phyloP scores from a whole-genome alignment of 2,329 filamentous ascomycete species.

The Aspergillus sp. region DNA sequence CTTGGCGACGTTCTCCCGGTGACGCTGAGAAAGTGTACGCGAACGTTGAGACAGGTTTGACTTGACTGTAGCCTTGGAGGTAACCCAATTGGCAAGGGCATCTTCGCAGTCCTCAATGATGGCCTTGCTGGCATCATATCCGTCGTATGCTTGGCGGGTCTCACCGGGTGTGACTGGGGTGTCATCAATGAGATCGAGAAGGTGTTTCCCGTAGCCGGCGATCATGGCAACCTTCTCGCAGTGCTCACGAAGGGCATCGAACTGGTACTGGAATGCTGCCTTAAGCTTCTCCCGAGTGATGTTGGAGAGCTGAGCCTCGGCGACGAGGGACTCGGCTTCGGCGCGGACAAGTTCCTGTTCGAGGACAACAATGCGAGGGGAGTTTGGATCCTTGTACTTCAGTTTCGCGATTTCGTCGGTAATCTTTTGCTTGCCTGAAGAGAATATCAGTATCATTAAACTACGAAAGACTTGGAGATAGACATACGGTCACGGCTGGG shows the following conservation, averaged over 20 bases:
- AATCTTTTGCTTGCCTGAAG: slow-evolving; percentile 92
- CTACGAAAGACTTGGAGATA: neutral
- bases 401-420: slow-evolving; percentile 97
- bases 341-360: slow-evolving; percentile 98
- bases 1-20: slow-evolving; percentile 68
- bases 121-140: slow-evolving; percentile 95
- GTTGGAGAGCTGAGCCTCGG: slow-evolving; percentile 97
- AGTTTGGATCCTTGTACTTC: slow-evolving; percentile 99
- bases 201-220: slow-evolving; percentile 94
- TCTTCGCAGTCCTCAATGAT: slow-evolving; percentile 99
- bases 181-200: slow-evolving; percentile 95
- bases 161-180: slow-evolving; percentile 96
- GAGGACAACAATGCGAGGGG: slow-evolving; percentile 92
- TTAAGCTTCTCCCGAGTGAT: slow-evolving; percentile 99
- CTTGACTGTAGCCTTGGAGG: slow-evolving; percentile 81
- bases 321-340: slow-evolving; percentile 97
- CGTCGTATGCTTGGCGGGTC: slow-evolving; percentile 92
- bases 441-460: slow-evolving; percentile 10
- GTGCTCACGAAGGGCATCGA: slow-evolving; percentile 94
- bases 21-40: slow-evolving; percentile 82
- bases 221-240: slow-evolving; percentile 98
- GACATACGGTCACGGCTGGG: slow-evolving; percentile 86
- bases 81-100: slow-evolving; percentile 94
- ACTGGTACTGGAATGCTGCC: slow-evolving; percentile 96
- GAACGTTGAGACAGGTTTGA: slow-evolving; percentile 85